Evolutionary conservation across 1,284 basidiomycete genomes (phyloP).

Genomic region (Tausonia pullulans): DNA sequence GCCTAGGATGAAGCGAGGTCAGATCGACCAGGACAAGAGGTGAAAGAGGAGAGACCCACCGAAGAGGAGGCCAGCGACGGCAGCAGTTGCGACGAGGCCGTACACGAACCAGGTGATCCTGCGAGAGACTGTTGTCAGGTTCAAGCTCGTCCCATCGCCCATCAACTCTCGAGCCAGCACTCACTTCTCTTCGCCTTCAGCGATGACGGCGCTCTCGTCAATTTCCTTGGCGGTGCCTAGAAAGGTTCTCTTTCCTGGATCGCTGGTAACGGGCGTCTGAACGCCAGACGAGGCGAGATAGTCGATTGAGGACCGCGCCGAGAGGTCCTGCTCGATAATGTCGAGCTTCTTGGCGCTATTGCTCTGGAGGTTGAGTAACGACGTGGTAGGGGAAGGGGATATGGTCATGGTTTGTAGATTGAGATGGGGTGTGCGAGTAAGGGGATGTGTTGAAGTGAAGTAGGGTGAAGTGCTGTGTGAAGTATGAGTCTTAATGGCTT

Average conservation of each 20-base stretch:
- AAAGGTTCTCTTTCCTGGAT: not conserved
- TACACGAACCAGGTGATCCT: slow-evolving; percentile 27
- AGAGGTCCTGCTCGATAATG: not conserved
- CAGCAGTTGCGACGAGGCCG: slow-evolving; percentile 25
- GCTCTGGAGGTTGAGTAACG: not conserved
- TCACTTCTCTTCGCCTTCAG: slow-evolving; percentile 17
- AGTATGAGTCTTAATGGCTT: not conserved
- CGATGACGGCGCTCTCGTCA: slow-evolving; percentile 15
- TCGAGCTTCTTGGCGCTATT: not conserved
- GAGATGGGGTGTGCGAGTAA: not conserved
- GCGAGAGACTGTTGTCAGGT: not conserved
- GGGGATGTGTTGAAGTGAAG: not conserved
- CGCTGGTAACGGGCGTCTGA: not conserved
- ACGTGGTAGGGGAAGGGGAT: not conserved
- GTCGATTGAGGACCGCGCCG: not conserved
- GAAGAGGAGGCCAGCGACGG: slow-evolving; percentile 63
- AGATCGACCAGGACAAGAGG: not conserved
- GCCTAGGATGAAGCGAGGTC: slow-evolving; percentile 36
- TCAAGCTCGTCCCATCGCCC: not conserved
- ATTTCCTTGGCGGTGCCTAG: slow-evolving; percentile 4
- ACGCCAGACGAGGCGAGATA: not conserved
- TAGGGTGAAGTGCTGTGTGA: not conserved
- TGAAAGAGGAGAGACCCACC: slow-evolving; percentile 39
- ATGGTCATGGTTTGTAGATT: not conserved
- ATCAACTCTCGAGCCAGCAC: not conserved